Evolutionary conservation across 345 rosid genomes (phyloP), one percentile per base, ranked within the genome.

Genomic region (Raphanus raphanistrum): DNA sequence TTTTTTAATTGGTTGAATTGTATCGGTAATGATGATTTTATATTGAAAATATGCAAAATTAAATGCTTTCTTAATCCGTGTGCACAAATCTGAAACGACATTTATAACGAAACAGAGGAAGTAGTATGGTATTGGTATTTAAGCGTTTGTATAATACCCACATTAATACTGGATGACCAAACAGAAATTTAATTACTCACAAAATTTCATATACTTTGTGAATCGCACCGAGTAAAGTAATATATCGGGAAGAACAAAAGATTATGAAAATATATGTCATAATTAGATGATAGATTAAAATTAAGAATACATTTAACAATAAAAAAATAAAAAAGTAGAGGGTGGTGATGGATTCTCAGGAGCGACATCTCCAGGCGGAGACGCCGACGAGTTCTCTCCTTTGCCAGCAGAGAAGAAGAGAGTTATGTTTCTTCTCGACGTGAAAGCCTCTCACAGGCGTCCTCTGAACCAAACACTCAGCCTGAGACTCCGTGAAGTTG

Each of bases 401-500:
- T 82, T 89, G 96, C 98, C 98, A 94, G 78, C 87, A 91, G 8
- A 94, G 91, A 76, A 87, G 85, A 13, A 94, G 97, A 17, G 87
- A 84, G 72, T 88, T 82, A 71, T 92, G 96, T 57, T 84, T 86
- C 90, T 91, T 94, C 86, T 91, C 98, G 16, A 92, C 90, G 68
- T 88, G 94, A 79, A 94, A 94, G 11, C 98, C 98, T 83, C 87
- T 82, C 25, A 81, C 90, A 16, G 84, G 91, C 62, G 88, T 88
- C 76, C 98, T 79, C 77, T 92, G 90, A 55, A 94, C 84, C 79
- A 94, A 82, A 70, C 92, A 90, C 66, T 94, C 97, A 3, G 97
- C 98, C 66, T 94, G 98, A 54, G 92, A 87, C 82, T 94, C 98
- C 5, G 93, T 86, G 80, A 94, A 90, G 78, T 90, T 92, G 72